Evolutionary conservation across 2,329 filamentous ascomycete genomes (phyloP).

Genomic region (Nothomitra cinnamomea): DNA sequence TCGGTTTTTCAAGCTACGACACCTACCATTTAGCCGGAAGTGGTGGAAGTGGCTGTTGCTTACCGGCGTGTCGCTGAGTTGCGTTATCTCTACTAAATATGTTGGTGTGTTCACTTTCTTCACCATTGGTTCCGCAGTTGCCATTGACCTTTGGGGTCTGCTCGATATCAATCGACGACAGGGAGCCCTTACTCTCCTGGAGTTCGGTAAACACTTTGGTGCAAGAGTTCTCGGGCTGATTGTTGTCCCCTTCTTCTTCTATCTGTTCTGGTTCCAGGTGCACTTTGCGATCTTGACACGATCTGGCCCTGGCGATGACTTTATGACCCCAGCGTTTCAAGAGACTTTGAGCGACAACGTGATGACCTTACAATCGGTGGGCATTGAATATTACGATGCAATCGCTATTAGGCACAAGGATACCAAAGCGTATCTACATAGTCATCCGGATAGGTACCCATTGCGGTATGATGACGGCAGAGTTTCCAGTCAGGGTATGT

Average conservation of each 20-base stretch:
- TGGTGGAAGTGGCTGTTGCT: slow-evolving; percentile 99
- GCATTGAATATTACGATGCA: slow-evolving; percentile 76
- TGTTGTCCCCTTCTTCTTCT: slow-evolving; percentile 87
- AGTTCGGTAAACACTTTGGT: slow-evolving; percentile 78
- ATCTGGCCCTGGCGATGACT: slow-evolving; percentile 91
- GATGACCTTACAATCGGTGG: slow-evolving; percentile 73
- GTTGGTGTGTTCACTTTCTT: slow-evolving; percentile 94
- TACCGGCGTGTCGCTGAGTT: slow-evolving; percentile 86
- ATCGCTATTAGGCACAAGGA: slow-evolving; percentile 92
- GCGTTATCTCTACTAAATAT: slow-evolving; percentile 97
- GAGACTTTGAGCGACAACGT: slow-evolving; percentile 89
- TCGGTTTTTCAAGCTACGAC: slow-evolving; percentile 91
- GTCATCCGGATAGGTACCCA: slow-evolving; percentile 75
- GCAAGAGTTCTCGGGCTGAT: slow-evolving; percentile 79
- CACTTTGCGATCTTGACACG: slow-evolving; percentile 80
- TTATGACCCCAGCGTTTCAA: slow-evolving; percentile 97
- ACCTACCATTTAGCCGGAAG: slow-evolving; percentile 77
- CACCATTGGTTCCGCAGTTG: slow-evolving; percentile 84
- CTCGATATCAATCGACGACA: slow-evolving; percentile 73
- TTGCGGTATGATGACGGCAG: slow-evolving; percentile 93
- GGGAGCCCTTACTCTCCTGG: slow-evolving; percentile 59
- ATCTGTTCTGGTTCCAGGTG: slow-evolving; percentile 99
- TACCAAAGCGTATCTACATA: slow-evolving; percentile 91
- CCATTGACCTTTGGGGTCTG: slow-evolving; percentile 90
- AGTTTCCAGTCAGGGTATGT: slow-evolving; percentile 66